Percentiles rank a stretch among this genome's conserved stretches.
Conservation (phyloP, 257 asterid genomes). For the Mitragyna speciosa region DNA sequence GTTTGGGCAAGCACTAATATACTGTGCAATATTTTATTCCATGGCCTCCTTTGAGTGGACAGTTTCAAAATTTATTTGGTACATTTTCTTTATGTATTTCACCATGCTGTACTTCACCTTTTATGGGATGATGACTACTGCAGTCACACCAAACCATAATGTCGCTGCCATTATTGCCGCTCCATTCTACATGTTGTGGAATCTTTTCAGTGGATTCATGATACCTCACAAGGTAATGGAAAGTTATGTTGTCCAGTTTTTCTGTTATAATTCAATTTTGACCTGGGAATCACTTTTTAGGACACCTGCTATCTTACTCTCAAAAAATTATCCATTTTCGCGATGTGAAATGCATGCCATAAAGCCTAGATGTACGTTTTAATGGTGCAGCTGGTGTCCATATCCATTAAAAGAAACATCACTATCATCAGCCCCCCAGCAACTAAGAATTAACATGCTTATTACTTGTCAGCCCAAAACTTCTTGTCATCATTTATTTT, state of each 20-base stretch:
- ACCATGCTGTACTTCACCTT: constrained; percentile 87
- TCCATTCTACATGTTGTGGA: constrained; percentile 96
- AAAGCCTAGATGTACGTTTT: neutral
- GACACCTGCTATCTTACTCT: neutral
- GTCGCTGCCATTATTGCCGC: constrained; percentile 87
- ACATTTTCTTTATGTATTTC: constrained; percentile 71
- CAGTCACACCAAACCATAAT: constrained; percentile 90
- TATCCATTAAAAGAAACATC: neutral
- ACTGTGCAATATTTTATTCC: constrained; percentile 70
- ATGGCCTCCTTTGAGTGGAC: constrained; percentile 88
- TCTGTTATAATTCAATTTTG: neutral
- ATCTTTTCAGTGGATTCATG: constrained; percentile 95
- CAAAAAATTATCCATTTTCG: neutral
- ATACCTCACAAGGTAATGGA: constrained; percentile 84
- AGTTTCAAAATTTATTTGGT: constrained; percentile 60
- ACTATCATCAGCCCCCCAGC: too few species aligned
- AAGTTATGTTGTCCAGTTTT: neutral
- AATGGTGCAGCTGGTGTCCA: neutral
- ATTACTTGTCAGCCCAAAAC: neutral
- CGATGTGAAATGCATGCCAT: neutral
- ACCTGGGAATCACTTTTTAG: neutral
- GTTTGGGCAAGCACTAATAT: constrained; percentile 60
- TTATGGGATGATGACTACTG: constrained; percentile 97
- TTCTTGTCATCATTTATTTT: neutral
- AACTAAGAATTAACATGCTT: neutral